phyloP scores from a whole-genome alignment of 2,329 filamentous ascomycete genomes.

The Cladosporium austrohemisphaericum region DNA sequence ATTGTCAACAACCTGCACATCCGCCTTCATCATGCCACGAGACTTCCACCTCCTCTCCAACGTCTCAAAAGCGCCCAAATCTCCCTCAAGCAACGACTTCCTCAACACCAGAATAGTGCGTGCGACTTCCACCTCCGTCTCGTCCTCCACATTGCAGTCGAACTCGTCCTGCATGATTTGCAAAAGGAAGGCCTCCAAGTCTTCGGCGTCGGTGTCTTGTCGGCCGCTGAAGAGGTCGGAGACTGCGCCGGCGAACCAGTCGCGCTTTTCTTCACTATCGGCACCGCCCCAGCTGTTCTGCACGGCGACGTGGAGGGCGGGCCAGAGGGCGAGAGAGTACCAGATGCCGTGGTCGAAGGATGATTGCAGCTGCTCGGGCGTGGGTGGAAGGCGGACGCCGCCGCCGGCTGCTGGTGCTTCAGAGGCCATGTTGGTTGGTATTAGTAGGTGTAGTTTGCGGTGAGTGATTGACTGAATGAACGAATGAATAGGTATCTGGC shows the following conservation, averaged over 20 bases:
- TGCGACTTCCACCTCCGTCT: conserved; percentile 72
- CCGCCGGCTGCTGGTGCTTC: not conserved
- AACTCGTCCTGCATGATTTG: conserved; percentile 97
- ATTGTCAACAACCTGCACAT: conserved; percentile 50
- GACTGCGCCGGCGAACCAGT: conserved; percentile 90
- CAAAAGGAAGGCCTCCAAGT: conserved; percentile 78
- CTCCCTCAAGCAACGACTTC: conserved; percentile 60
- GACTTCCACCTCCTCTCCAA: conserved; percentile 70
- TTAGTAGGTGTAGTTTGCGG: too few species aligned
- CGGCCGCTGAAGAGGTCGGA: conserved; percentile 68
- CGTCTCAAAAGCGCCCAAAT: conserved; percentile 79
- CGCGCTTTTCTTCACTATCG: conserved; percentile 78
- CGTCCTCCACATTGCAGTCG: conserved; percentile 87
- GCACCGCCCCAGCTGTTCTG: conserved; percentile 85
- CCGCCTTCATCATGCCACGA: conserved; percentile 58
- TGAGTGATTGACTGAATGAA: too few species aligned
- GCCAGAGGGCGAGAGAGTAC: conserved; percentile 82
- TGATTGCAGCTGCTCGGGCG: conserved; percentile 28
- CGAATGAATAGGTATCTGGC: not conserved
- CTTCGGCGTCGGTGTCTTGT: conserved; percentile 66
- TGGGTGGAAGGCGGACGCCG: conserved; percentile 17
- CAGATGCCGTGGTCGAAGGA: conserved; percentile 78
- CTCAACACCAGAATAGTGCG: conserved; percentile 66
- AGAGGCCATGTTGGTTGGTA: conserved; percentile 1
- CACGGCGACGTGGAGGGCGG: conserved; percentile 80